Base-by-base conservation (phyloP, 2,329 filamentous ascomycete genomes). In the Penicillium nordicum region DNA sequence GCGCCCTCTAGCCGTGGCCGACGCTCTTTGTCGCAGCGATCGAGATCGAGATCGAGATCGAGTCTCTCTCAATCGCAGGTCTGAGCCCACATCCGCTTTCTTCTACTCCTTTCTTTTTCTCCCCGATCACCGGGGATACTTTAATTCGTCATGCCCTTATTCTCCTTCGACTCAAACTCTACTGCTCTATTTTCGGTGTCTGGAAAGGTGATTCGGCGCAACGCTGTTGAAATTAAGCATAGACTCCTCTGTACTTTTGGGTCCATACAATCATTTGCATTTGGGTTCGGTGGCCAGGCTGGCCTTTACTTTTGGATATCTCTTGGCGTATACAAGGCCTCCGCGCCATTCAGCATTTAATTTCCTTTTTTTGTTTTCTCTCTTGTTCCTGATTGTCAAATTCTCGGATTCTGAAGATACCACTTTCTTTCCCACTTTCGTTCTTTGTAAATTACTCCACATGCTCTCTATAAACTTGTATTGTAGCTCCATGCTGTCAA, bases 21-120 rank as follows among this genome's bases (percentile, higher is more conserved):
- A 52, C 64, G 73, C 32, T 76, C 74, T 7, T 63, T 67, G 25
- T 76, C 73, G 32, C 63, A 69, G 37, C 69, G 68, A 32, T 74
- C 73, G 42, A 69, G 71, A 44, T 74, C 73, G 42, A 69, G 71
- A 44, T 74, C 74, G 16, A 69, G 71, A 44, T 74, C 74, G 14
- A 73, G 70, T 52, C 66, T 67, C 34, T 72, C 70, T 53, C 68
- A 69, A 38, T 68, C 65, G 14, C 60, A 61, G n/a, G 60, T 57
- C 3, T 65, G 53, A 59, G 38, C 16, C 6, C 11, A 11, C 16
- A 14, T 32, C 18, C 21, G 41, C 29, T 45, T 36, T 52, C n/a
- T 41, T 25, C 43, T 46, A 14, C 30, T 27, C 40, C 1, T 42
- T 40, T 49, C n/a, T 50, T 29, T 27, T 21, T 49, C 11, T 40